Evolutionary conservation across 2,329 filamentous ascomycete species (phyloP).

Genomic region (Graphilbum fragrans): DNA sequence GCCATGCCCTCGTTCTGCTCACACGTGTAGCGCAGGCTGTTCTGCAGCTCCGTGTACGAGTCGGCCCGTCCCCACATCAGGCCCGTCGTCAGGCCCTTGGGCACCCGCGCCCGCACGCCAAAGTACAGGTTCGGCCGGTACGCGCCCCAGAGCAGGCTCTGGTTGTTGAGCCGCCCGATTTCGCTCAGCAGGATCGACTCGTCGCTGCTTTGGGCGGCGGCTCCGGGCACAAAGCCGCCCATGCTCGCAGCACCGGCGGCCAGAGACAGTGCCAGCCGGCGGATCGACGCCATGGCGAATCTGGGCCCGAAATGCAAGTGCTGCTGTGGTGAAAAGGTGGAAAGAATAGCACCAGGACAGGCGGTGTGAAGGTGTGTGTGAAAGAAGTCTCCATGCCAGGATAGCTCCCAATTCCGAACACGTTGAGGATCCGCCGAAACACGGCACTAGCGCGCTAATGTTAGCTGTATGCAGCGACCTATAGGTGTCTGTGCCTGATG

Average conservation of each 20-base stretch:
- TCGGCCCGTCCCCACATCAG: slow-evolving; percentile 86
- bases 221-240: slow-evolving; percentile 7
- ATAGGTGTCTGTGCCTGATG: too few relatives aligned
- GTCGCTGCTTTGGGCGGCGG: slow-evolving; percentile 11
- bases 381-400: too few relatives aligned
- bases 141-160: slow-evolving; percentile 88
- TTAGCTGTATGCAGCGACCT: too few relatives aligned
- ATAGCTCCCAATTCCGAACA: too few relatives aligned
- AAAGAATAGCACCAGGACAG: too few relatives aligned
- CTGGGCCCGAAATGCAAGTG: too few relatives aligned
- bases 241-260: slow-evolving; percentile 3
- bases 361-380: too few relatives aligned
- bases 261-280: slow-evolving; percentile 9
- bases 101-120: slow-evolving; percentile 70
- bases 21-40: slow-evolving; percentile 68
- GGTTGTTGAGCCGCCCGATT: slow-evolving; percentile 50
- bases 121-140: slow-evolving; percentile 94
- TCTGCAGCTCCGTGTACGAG: slow-evolving; percentile 51
- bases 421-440: too few relatives aligned
- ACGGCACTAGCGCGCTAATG: too few relatives aligned
- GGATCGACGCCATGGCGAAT: too few relatives aligned
- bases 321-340: background rate
- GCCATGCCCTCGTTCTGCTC: slow-evolving; percentile 90
- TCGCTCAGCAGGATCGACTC: slow-evolving; percentile 33
- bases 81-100: slow-evolving; percentile 69